phyloP scores from a whole-genome alignment of 2,329 filamentous ascomycete species.

The Ophiostoma sp. region DNA sequence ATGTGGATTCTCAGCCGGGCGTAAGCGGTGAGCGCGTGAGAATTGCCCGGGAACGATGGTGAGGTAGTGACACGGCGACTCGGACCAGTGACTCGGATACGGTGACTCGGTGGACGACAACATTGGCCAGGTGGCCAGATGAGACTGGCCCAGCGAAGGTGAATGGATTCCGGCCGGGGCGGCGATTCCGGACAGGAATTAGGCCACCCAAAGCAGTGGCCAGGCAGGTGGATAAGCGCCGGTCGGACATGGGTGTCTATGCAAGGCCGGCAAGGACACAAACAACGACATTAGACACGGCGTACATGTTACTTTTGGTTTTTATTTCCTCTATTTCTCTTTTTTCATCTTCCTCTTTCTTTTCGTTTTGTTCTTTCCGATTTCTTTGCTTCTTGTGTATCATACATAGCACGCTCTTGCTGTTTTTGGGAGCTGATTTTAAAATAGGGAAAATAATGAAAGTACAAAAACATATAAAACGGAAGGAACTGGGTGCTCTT shows the following conservation, averaged over 20 bases:
- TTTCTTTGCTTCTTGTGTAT: constrained; percentile 5
- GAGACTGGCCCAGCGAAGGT: too few species aligned
- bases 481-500: background rate
- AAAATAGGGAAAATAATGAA: background rate
- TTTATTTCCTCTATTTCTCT: constrained; percentile 1
- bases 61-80: background rate
- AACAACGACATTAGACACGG: constrained; percentile 23
- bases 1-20: constrained; percentile 73
- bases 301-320: constrained; percentile 10
- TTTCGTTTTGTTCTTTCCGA: background rate
- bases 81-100: too few species aligned
- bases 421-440: background rate
- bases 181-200: too few species aligned
- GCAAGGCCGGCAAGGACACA: constrained; percentile 5
- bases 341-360: background rate
- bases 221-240: background rate
- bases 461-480: background rate
- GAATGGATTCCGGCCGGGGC: too few species aligned
- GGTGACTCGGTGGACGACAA: too few species aligned
- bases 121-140: too few species aligned
- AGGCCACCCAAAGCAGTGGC: too few species aligned
- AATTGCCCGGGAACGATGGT: background rate
- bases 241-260: background rate
- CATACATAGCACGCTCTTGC: constrained; percentile 9
- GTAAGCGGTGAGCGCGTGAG: constrained; percentile 32